These are phyloP conservation scores for Macrolepiota albuminosa DNA, from an alignment of 768 basidiomycete genomes.

Conservation along the genomic window DNA sequence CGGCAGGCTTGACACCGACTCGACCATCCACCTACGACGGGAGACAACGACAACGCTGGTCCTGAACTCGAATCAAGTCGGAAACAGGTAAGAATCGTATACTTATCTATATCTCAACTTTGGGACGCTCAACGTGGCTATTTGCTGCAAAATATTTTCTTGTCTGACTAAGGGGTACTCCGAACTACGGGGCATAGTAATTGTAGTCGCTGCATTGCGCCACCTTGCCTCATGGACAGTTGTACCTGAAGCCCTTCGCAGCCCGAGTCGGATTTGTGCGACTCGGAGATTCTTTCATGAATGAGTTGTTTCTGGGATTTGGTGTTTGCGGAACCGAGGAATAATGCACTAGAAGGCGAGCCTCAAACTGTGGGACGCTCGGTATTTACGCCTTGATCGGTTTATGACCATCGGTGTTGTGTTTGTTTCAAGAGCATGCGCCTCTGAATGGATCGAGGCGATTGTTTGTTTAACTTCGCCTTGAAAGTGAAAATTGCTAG, in stretches of 20 bases:
- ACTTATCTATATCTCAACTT: too few relatives aligned
- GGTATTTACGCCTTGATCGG: not conserved
- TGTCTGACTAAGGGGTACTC: too few relatives aligned
- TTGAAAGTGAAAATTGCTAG: not conserved
- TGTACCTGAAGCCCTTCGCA: too few relatives aligned
- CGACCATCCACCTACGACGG: too few relatives aligned
- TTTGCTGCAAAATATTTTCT: too few relatives aligned
- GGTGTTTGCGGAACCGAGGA: not conserved
- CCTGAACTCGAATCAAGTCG: too few relatives aligned
- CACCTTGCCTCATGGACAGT: not conserved
- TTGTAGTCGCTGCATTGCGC: not conserved
- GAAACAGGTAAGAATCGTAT: too few relatives aligned
- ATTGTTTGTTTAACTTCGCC: not conserved
- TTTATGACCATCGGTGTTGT: not conserved
- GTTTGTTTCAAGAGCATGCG: not conserved
- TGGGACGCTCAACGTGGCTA: too few relatives aligned
- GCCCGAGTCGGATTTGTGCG: constrained; percentile 13
- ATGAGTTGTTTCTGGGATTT: not conserved
- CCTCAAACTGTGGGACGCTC: not conserved
- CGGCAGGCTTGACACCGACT: too few relatives aligned
- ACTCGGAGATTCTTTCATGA: not conserved
- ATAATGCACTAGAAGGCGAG: not conserved
- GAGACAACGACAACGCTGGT: too few relatives aligned
- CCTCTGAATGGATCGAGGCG: not conserved
- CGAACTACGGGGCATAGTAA: too few relatives aligned